Evolutionary conservation across 2,329 filamentous ascomycete species (phyloP).

Genomic region (Trichoderma sp.): DNA sequence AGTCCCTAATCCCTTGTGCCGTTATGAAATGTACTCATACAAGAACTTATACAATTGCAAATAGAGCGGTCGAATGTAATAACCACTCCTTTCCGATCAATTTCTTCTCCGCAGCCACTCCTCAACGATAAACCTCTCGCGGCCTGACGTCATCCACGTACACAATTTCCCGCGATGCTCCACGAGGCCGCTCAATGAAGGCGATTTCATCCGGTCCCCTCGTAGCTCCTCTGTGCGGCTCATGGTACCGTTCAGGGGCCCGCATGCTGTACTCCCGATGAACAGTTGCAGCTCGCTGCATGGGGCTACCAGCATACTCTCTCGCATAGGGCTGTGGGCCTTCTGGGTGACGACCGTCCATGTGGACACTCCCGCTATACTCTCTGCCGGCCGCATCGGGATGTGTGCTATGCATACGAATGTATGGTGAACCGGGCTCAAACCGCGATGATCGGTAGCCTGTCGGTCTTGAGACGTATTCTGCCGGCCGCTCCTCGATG

Average conservation of each 20-base stretch:
- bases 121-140: conserved; percentile 40
- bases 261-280: conserved; percentile 43
- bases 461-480: conserved; percentile 56
- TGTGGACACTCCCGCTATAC: conserved; percentile 32
- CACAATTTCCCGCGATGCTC: conserved; percentile 45
- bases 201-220: conserved; percentile 42
- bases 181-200: conserved; percentile 48
- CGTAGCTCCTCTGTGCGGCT: conserved; percentile 31
- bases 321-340: conserved; percentile 36
- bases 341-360: conserved; percentile 33
- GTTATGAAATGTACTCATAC: conserved; percentile 2
- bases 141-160: conserved; percentile 47
- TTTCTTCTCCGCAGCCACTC: not conserved
- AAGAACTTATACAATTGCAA: not conserved
- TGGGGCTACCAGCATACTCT: conserved; percentile 33
- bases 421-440: conserved; percentile 45
- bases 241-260: conserved; percentile 48
- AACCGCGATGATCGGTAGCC: conserved; percentile 59
- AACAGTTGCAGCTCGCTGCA: conserved; percentile 29
- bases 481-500: conserved; percentile 50
- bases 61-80: not conserved
- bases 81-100: not conserved
- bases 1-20: not conserved
- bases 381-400: conserved; percentile 37
- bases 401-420: conserved; percentile 46